These are phyloP conservation scores for Nitzschia putrida DNA, from an alignment of 108 stramenopile genomes.

Conservation along the genomic window DNA sequence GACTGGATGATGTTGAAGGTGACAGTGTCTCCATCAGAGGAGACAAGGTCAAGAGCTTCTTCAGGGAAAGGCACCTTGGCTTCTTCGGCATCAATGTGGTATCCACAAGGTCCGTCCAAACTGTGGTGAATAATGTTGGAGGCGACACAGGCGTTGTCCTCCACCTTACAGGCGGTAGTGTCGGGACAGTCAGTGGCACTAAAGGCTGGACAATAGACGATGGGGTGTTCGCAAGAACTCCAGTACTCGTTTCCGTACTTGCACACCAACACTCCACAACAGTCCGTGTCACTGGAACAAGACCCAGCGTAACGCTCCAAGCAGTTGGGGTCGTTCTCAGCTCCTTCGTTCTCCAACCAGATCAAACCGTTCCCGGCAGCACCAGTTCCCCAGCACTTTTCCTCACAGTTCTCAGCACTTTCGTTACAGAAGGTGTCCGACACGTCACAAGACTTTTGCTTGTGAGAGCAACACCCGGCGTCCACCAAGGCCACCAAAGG, in stretches of 20 bases:
- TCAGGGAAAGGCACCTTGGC: no score
- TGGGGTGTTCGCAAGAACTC: neutral
- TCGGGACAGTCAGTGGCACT: neutral
- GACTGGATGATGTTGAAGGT: conserved; percentile 7
- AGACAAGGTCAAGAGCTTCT: no score
- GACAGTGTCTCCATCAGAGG: neutral
- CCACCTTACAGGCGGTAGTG: neutral
- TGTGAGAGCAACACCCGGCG: neutral
- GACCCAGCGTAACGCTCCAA: neutral
- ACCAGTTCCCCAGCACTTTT: neutral
- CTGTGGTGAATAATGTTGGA: neutral
- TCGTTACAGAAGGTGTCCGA: neutral
- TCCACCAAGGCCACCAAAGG: neutral
- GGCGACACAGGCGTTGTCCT: neutral
- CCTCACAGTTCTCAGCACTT: neutral
- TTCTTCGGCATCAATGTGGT: no score
- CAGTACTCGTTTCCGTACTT: neutral
- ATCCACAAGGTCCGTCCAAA: no score
- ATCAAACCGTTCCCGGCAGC: neutral
- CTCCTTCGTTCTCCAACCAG: neutral
- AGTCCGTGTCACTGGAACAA: neutral
- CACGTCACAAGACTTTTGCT: conserved; percentile 1
- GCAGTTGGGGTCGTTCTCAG: neutral
- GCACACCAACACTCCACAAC: neutral
- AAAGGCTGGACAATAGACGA: neutral